A percentile compares a stretch with the other conserved stretches of the same genome.
These are phyloP conservation scores for Cercospora zeina DNA, from an alignment of 2,329 filamentous ascomycete genomes.

Conservation along the genomic window DNA sequence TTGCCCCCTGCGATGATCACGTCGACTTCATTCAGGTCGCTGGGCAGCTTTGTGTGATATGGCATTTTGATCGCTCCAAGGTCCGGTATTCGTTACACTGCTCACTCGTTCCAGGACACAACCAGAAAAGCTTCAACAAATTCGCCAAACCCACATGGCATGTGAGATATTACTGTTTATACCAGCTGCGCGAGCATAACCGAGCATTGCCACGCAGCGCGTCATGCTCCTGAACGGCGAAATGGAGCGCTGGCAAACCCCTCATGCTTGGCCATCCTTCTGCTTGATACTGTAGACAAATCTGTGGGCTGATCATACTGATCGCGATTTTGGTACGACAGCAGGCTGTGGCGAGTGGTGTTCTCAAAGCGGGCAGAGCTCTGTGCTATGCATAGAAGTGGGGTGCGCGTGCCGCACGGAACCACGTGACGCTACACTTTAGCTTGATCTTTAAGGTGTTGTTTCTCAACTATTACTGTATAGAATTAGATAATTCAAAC, in stretches of 20 bases:
- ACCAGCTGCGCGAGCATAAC: background rate
- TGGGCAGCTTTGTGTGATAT: slow-evolving; percentile 23
- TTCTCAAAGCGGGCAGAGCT: slow-evolving; percentile 11
- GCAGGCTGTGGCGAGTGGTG: background rate
- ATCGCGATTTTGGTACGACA: slow-evolving; percentile 10
- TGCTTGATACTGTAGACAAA: background rate
- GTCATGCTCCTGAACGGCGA: slow-evolving; percentile 13
- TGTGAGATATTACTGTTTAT: background rate
- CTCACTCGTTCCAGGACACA: background rate
- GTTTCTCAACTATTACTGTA: no score
- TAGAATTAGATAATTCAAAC: no score
- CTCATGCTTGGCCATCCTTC: slow-evolving; percentile 3
- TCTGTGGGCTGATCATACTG: background rate
- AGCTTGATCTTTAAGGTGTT: no score
- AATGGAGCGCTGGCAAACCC: background rate
- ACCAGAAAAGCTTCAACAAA: background rate
- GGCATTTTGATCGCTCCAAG: slow-evolving; percentile 17
- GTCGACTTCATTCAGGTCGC: slow-evolving; percentile 23
- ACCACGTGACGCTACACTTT: no score
- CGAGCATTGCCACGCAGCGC: background rate
- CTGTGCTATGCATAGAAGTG: background rate
- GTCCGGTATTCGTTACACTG: background rate
- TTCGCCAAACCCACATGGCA: background rate
- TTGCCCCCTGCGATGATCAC: slow-evolving; percentile 29
- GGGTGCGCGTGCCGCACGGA: no score